Base-by-base conservation (phyloP, 768 basidiomycete genomes). In the Hericium rajendrae region DNA sequence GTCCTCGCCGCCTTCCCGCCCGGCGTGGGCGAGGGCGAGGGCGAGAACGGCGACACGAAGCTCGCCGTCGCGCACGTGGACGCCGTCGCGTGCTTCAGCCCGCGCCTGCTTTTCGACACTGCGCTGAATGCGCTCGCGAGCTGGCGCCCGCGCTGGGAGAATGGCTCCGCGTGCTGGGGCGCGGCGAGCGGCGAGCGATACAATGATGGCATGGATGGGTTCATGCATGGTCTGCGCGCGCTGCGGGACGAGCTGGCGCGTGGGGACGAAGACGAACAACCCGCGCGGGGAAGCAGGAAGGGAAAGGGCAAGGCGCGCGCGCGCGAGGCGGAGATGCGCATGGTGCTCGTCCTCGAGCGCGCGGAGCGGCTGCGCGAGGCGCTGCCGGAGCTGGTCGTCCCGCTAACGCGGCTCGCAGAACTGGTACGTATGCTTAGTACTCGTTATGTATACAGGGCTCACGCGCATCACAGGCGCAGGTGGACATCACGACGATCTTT, bases 391-490 rank as follows among this genome's bases (percentile, higher is more conserved):
- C 65, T 90, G 1, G 56, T 91, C 1, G 82, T 88, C 10, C 86
- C 90, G 40, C 67, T 92, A 37, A 78, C 86, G 15, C 78, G 88
- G 52, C 71, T 92, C 28, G 72, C 80, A 4, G 90, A 92, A 64
- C 65, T 91, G 68, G 90, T 90, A 60, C 58, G 80, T 58, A 43
- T 15, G 55, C 5, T 32, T 32, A 24, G n/a, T 48, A 1, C 18
- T 5, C 9, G 13, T 15, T 49, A 26, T 12, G 28, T 43, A 22
- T 37, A n/a, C 18, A 28, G 52, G 41, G 18, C 18, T 64, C 40
- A 40, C 26, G 37, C 38, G 37, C 12, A 28, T 15, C 60, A 9
- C 59, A 90, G 88, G 71, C 85, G 13, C 76, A 72, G 54, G 68
- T 85, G 9, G 78, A 83, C 28, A 61, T 90, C 32, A 78, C 76